Percentiles rank a stretch among this genome's conserved stretches.
Evolutionary conservation across 2,329 filamentous ascomycete genomes (phyloP).

Genomic region (Exserohilum turcica): DNA sequence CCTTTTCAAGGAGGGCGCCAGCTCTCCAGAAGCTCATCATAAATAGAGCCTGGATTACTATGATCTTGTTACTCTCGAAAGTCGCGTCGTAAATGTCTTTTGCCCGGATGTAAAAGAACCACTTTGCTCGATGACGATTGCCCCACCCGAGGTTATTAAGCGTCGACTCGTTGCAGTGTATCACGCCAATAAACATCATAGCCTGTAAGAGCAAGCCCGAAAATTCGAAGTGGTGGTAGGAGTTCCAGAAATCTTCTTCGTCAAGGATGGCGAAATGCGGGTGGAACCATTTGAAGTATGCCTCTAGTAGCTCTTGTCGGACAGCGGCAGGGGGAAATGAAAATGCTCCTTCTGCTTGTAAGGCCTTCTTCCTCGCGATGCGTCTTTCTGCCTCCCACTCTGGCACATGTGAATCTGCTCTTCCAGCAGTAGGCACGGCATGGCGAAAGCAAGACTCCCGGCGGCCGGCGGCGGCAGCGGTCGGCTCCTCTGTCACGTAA

Average conservation of each 20-base stretch:
- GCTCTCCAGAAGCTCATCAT: conserved; percentile 63
- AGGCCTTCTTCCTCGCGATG: conserved; percentile 42
- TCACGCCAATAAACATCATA: conserved; percentile 61
- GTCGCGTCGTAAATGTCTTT: conserved; percentile 61
- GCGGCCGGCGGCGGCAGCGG: conserved; percentile 38
- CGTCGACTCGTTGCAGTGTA: conserved; percentile 56
- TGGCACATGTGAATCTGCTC: conserved; percentile 44
- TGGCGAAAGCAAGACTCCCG: conserved; percentile 32
- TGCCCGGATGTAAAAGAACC: conserved; percentile 56
- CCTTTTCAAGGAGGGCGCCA: conserved; percentile 49
- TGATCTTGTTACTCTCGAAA: conserved; percentile 58
- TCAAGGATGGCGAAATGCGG: conserved; percentile 62
- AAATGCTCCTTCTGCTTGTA: conserved; percentile 51
- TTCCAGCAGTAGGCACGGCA: conserved; percentile 41
- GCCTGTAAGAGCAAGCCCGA: conserved; percentile 59
- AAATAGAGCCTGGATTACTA: conserved; percentile 58
- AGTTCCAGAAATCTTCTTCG: conserved; percentile 50
- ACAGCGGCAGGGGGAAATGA: conserved; percentile 53
- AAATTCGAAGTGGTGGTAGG: conserved; percentile 50
- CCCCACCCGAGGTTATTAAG: conserved; percentile 55
- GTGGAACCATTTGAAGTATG: conserved; percentile 64
- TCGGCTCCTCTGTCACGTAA: conserved; percentile 50
- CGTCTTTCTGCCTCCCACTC: conserved; percentile 46
- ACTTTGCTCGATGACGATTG: conserved; percentile 58
- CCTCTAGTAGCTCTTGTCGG: conserved; percentile 53